Evolutionary conservation across 2,329 filamentous ascomycete genomes (phyloP), one percentile per base, ranked within the genome.

Genomic region (Pseudogymnoascus sp.): DNA sequence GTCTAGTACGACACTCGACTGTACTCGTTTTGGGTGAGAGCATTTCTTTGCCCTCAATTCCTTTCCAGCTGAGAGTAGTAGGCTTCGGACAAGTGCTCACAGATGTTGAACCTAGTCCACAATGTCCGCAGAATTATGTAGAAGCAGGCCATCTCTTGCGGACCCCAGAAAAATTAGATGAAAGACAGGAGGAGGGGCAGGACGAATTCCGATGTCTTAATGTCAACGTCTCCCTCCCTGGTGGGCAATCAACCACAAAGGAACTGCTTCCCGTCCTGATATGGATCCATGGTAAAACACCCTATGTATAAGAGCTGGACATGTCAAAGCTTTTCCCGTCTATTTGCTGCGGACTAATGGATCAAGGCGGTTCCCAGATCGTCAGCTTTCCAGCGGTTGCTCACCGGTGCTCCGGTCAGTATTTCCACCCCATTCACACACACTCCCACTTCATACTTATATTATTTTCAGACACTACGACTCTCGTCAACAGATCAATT

Each of bases 401-500:
- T 5, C 62, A 63, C 11, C 33, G 33, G 12, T 35, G 33, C 33
- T 35, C 33, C 12, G 33, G 33, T 35, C 12, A 7, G 11, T 35
- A 35, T 11, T 35, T 35, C 12, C 33, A 14, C 33, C 33, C 11
- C 33, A 14, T 14, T 35, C 11, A 35, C 11, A 35, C 12, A 7
- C 33, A 35, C 12, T 35, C 33, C 21, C 21, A 21, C 21, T 21
- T 21, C 21, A 21, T 21, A 21, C 21, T 21, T 21, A 21, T 21
- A 21, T 21, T 21, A 21, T 21, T 35, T 35, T 11, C 33, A 35
- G 33, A 35, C 33, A 35, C 33, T 3, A 35, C 33, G 33, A 35
- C 33, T 5, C 11, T 78, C 11, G 72, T 79, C 1, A 69, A 69
- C 0, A 72, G 76, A 25, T 77, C 77, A 0, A 67, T 75, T 0